phyloP scores from a whole-genome alignment of 169 alveolate species.

The Eimeria zaria region DNA sequence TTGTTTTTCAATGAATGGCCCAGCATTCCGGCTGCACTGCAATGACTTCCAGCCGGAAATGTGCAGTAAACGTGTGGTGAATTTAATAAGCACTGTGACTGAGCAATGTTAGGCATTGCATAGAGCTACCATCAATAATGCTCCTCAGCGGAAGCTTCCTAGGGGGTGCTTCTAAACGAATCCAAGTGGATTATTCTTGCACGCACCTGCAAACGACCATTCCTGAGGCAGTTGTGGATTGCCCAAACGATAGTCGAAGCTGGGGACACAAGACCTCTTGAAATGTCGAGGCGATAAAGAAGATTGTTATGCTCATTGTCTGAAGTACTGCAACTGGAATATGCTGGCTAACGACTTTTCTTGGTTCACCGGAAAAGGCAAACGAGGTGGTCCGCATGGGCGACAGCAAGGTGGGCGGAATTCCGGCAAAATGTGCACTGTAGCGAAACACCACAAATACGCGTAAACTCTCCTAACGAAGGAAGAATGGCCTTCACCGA shows the following conservation, averaged over 20 bases:
- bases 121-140: background rate
- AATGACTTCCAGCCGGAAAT: background rate
- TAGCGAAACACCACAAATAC: background rate
- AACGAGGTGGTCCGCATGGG: constrained; percentile 82
- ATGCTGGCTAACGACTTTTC: background rate
- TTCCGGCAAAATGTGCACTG: constrained; percentile 71
- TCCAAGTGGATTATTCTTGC: background rate
- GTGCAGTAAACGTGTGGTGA: background rate
- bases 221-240: constrained; percentile 59
- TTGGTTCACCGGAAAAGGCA: constrained; percentile 78
- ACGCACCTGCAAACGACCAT: constrained; percentile 82
- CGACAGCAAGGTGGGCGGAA: constrained; percentile 79
- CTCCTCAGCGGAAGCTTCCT: background rate
- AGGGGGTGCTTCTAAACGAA: background rate
- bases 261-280: background rate
- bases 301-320: background rate
- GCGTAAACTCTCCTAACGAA: background rate
- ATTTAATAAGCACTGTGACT: background rate
- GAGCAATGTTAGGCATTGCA: background rate
- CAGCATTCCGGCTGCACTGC: background rate
- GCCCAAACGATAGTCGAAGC: constrained; percentile 69
- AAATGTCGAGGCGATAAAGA: background rate
- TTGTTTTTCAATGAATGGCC: background rate
- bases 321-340: background rate
- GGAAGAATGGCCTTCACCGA: background rate